phyloP scores from a whole-genome alignment of 2,329 filamentous ascomycete genomes.

The Aspergillus sp. region DNA sequence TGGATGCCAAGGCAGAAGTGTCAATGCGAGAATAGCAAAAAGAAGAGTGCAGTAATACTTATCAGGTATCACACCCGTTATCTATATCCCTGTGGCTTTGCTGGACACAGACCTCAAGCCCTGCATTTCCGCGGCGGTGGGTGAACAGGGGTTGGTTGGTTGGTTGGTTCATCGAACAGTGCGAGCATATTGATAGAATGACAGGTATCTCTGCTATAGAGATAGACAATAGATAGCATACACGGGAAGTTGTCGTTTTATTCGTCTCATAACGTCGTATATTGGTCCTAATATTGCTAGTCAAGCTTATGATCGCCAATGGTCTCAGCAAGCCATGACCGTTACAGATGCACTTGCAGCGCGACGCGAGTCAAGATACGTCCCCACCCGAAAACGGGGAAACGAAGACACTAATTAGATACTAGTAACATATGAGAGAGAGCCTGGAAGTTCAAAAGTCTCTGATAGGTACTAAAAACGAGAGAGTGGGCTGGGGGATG shows the following conservation, averaged over 20 bases:
- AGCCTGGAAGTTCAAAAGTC: not conserved
- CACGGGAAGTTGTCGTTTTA: too few species aligned
- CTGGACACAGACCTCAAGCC: not conserved
- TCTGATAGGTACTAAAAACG: not conserved
- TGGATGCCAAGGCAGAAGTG: not conserved
- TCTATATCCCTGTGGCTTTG: not conserved
- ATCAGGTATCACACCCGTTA: not conserved
- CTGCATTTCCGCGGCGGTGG: constrained; percentile 1
- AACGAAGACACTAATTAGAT: too few species aligned
- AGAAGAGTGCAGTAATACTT: not conserved
- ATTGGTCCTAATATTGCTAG: not conserved
- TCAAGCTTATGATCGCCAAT: not conserved
- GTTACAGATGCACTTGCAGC: not conserved
- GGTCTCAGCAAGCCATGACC: not conserved
- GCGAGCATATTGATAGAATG: not conserved
- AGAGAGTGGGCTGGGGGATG: not conserved
- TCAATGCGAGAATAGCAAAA: not conserved
- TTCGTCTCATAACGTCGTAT: too few species aligned
- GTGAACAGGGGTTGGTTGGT: not conserved
- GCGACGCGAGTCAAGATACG: not conserved
- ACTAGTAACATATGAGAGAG: not conserved
- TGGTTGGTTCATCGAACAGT: not conserved
- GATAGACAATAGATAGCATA: too few species aligned
- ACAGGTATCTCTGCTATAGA: not conserved
- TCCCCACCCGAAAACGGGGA: not conserved